Evolutionary conservation across 441 rosid genomes (phyloP).

Genomic region (Erodium moschatum): DNA sequence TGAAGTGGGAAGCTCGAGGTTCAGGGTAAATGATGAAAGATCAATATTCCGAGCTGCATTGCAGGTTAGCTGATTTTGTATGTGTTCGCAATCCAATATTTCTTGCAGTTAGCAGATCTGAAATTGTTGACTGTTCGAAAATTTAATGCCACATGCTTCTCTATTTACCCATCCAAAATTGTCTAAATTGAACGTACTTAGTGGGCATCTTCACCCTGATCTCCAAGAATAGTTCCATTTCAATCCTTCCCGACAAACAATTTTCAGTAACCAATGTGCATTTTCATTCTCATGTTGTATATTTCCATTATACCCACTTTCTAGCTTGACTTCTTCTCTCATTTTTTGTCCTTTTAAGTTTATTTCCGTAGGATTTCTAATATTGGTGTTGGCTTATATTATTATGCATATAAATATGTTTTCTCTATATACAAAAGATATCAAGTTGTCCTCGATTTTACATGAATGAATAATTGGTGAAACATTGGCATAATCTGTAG

Average conservation of each 20-base stretch:
- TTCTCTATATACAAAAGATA: too few species aligned
- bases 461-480: not conserved
- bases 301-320: not conserved
- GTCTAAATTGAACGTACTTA: not conserved
- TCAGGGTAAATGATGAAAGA: slow-evolving; percentile 47
- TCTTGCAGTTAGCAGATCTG: slow-evolving; percentile 4
- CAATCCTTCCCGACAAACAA: not conserved
- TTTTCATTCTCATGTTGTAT: not conserved
- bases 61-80: slow-evolving; percentile 47
- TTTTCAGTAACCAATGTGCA: not conserved
- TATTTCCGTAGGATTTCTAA: not conserved
- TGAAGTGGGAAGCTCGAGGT: slow-evolving; percentile 35
- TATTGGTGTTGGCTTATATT: not conserved
- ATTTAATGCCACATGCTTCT: not conserved
- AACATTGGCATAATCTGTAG: slow-evolving; percentile 32
- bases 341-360: not conserved
- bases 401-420: too few species aligned
- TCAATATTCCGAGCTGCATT: slow-evolving; percentile 54
- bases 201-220: not conserved
- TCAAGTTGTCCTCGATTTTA: too few species aligned
- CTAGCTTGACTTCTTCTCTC: not conserved
- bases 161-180: too few species aligned
- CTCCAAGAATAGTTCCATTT: not conserved
- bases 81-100: not conserved
- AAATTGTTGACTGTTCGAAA: not conserved